phyloP scores from a whole-genome alignment of 352 stramenopile species.

The Phytophthora constricta region DNA sequence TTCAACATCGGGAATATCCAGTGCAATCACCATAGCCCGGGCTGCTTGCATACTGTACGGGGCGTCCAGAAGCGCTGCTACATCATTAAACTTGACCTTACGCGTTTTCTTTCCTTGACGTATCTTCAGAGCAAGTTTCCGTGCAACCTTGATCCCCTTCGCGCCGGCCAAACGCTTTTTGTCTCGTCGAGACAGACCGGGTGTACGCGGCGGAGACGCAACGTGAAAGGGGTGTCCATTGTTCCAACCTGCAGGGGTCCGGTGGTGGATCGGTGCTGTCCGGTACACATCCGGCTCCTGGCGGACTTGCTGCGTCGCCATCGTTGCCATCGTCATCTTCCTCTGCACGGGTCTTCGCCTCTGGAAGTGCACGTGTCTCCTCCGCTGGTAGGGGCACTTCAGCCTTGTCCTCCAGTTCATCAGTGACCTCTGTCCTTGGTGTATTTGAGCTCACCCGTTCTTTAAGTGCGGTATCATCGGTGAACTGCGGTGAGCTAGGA shows the following conservation, averaged over 20 bases:
- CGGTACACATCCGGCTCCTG: not conserved
- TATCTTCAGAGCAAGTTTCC: not conserved
- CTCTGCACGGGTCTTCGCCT: no score
- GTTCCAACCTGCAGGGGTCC: not conserved
- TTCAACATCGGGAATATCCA: not conserved
- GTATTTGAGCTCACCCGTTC: no score
- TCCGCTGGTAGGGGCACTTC: no score
- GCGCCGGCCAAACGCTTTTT: not conserved
- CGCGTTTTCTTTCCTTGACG: not conserved
- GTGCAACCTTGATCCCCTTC: not conserved
- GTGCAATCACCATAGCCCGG: not conserved
- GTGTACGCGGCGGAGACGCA: not conserved
- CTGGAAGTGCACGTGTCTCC: no score
- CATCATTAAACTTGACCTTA: not conserved
- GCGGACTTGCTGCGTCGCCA: no score
- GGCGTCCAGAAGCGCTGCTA: not conserved
- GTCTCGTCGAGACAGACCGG: not conserved
- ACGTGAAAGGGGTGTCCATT: not conserved
- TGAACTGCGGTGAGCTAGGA: no score
- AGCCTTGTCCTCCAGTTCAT: no score
- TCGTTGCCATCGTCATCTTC: not conserved
- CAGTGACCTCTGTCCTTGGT: no score
- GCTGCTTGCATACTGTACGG: constrained; percentile 7
- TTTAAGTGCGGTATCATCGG: no score
- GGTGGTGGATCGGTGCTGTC: not conserved